A percentile compares a stretch with the other conserved stretches of the same genome.
phyloP scores from a whole-genome alignment of 225 moss, liverwort and hornwort species.

The Pseudoscleropodium purum region DNA sequence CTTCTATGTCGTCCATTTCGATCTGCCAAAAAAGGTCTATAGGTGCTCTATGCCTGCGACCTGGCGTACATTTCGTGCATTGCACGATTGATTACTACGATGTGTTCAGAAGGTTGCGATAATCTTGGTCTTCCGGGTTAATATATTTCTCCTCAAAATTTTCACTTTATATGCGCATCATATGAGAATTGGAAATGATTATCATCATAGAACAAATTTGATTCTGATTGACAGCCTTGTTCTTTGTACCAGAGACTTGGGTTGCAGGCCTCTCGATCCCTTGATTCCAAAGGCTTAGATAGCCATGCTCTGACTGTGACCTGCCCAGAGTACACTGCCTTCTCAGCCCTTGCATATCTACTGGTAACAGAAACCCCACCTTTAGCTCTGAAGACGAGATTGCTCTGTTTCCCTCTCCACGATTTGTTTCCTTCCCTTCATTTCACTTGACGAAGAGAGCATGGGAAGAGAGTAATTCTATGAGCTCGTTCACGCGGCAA shows the following conservation, averaged over 20 bases:
- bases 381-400: not conserved
- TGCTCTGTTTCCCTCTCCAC: not conserved
- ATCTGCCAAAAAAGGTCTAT: not conserved
- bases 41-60: not conserved
- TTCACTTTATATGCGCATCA: not conserved
- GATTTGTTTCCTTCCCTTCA: not conserved
- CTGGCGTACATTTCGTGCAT: not conserved
- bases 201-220: not conserved
- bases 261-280: conserved; percentile 1
- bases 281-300: not conserved
- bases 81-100: not conserved
- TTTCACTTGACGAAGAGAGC: not conserved
- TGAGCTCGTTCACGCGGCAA: not conserved
- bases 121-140: not conserved
- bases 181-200: not conserved
- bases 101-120: too few species aligned
- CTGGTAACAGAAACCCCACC: conserved; percentile 8
- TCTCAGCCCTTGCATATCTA: conserved; percentile 33
- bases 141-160: not conserved
- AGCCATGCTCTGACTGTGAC: not conserved
- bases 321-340: conserved; percentile 27
- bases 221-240: not conserved
- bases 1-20: not conserved
- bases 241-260: not conserved
- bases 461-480: not conserved